Evolutionary conservation across 2,329 filamentous ascomycete genomes (phyloP).

Genomic region (Cryoendolithus antarcticus): DNA sequence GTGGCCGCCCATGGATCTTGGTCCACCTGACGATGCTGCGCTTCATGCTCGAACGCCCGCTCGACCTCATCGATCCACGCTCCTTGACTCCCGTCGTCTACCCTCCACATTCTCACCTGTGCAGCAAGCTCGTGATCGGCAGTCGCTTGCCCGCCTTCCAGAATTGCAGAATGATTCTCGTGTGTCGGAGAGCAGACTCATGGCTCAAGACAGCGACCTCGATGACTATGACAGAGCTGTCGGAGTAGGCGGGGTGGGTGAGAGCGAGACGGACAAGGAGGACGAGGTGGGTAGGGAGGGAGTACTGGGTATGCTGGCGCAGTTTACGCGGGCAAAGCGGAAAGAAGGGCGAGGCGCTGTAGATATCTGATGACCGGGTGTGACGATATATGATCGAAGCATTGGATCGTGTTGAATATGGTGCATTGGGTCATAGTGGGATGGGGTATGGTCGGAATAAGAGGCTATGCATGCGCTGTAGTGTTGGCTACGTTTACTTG

Average conservation of each 20-base stretch:
- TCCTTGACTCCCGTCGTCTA: too few relatives aligned
- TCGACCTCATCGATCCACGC: too few relatives aligned
- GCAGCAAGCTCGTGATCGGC: not conserved
- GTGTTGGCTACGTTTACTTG: too few relatives aligned
- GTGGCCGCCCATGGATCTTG: constrained; percentile 17
- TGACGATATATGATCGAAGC: too few relatives aligned
- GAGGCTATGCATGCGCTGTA: too few relatives aligned
- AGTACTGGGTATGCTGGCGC: constrained; percentile 48
- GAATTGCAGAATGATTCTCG: not conserved
- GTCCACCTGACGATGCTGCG: constrained; percentile 47
- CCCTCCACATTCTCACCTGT: too few relatives aligned
- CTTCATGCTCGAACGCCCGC: not conserved
- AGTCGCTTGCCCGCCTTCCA: not conserved
- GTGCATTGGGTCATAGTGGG: too few relatives aligned
- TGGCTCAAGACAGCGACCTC: constrained; percentile 46
- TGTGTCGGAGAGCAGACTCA: constrained; percentile 31
- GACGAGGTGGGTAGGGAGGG: constrained; percentile 34
- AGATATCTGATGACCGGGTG: too few relatives aligned
- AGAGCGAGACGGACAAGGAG: constrained; percentile 17
- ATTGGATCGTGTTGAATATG: too few relatives aligned
- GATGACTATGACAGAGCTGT: constrained; percentile 35
- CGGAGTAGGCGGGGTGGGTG: constrained; percentile 13
- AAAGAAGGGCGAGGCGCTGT: too few relatives aligned
- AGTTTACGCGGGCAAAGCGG: too few relatives aligned
- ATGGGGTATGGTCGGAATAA: too few relatives aligned